phyloP scores from a whole-genome alignment of 1,284 basidiomycete species.

The Somion occarium region DNA sequence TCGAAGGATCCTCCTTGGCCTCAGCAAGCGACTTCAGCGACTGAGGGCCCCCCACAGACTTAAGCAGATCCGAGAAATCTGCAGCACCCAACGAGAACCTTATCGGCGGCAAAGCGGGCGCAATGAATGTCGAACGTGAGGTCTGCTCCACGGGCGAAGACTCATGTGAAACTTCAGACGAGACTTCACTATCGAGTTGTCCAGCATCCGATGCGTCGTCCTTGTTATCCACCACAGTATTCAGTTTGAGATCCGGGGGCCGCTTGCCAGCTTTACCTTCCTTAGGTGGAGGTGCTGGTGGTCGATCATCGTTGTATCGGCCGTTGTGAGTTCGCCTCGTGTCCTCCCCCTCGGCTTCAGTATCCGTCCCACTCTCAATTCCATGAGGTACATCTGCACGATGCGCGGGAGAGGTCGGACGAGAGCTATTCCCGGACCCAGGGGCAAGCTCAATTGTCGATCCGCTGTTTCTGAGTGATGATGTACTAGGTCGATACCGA shows the following conservation, averaged over 20 bases:
- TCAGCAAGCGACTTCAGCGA: slow-evolving; percentile 40
- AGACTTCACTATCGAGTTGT: slow-evolving; percentile 35
- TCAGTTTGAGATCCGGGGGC: slow-evolving; percentile 20
- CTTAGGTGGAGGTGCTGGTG: slow-evolving; percentile 53
- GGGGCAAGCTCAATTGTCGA: slow-evolving; percentile 12
- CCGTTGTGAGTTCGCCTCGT: slow-evolving; percentile 15
- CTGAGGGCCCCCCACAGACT: slow-evolving; percentile 43
- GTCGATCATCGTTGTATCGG: slow-evolving; percentile 20
- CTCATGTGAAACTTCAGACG: slow-evolving; percentile 36
- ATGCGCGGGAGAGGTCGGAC: slow-evolving; percentile 54
- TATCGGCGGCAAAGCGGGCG: slow-evolving; percentile 76
- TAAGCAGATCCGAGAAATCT: slow-evolving; percentile 73
- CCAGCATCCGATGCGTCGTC: slow-evolving; percentile 21
- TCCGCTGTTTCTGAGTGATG: slow-evolving; percentile 13
- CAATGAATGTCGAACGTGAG: slow-evolving; percentile 71
- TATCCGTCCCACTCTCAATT: slow-evolving; percentile 72
- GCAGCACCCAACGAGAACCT: slow-evolving; percentile 76
- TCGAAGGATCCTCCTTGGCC: slow-evolving; percentile 25
- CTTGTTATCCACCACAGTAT: slow-evolving; percentile 12
- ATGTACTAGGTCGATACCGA: slow-evolving; percentile 16
- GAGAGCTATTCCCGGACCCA: slow-evolving; percentile 27
- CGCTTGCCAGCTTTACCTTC: slow-evolving; percentile 22
- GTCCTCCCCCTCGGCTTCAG: slow-evolving; percentile 44
- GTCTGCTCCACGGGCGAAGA: slow-evolving; percentile 56
- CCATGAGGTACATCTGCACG: slow-evolving; percentile 63